Evolutionary conservation across 495 filamentous ascomycete species (phyloP), one percentile per base, ranked within the genome.

Genomic region (Trichoderma asperelloides): DNA sequence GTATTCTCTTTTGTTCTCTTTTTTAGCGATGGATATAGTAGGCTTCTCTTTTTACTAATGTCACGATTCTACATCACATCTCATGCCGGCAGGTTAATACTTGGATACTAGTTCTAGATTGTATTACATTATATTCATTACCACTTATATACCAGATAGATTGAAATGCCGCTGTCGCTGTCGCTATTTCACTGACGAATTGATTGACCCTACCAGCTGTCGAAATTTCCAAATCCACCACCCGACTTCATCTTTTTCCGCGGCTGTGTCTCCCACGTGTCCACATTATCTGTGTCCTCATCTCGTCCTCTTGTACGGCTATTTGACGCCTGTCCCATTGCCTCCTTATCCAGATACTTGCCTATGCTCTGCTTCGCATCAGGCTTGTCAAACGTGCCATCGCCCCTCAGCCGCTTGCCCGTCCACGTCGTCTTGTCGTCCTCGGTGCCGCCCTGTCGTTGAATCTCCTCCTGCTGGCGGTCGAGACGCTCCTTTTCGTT

Each of bases 141-240:
- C 18, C 15, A 47, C 5, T 60, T 28, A 13, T 60, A 28, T 60
- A 27, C 27, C 47, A 51, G 47, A 51, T n/a, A 51, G 47, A 51
- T n/a, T 9, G 21, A 51, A n/a, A 51, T 3, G 5, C 23, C 47
- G 47, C 47, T 51, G 47, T 51, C n/a, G 47, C 47, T 51, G 47
- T 51, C 13, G 55, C 16, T n/a, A n/a, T n/a, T n/a, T n/a, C n/a
- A 9, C 25, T 60, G 15, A 4, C 13, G 12, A 2, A 16, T 27
- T 21, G 49, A 5, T 2, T 15, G 2, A 45, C 2, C 27, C 69
- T 70, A 94, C 91, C 91, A 95, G 40, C 70, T 79, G 79, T 93
- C 91, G 74, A 98, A 97, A 78, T 97, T 95, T 16, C 95, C 95
- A 82, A 97, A 98, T 3, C 92, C 93, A 40, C 91, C 89, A 39